Conservation (phyloP, 495 filamentous ascomycete species). For the Sordaria brevicollis region DNA sequence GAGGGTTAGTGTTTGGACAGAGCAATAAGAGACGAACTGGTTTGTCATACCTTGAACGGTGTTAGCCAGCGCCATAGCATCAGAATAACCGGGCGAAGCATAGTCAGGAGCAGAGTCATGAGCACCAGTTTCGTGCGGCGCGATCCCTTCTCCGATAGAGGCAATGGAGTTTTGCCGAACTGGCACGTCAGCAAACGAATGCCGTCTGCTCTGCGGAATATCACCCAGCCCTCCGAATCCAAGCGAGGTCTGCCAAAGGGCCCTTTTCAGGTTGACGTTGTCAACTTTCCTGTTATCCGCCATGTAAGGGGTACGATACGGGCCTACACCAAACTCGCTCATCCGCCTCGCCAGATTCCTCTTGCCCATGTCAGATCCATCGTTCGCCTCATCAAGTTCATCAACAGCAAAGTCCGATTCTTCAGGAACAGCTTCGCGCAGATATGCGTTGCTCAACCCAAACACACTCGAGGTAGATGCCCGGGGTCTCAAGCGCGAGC, state of each 20-base stretch:
- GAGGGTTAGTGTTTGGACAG: constrained; percentile 13
- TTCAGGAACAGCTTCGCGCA: constrained; percentile 56
- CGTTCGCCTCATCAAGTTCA: constrained; percentile 55
- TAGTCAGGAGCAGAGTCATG: constrained; percentile 24
- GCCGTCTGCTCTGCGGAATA: constrained; percentile 75
- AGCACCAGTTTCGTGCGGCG: constrained; percentile 29
- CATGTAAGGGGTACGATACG: constrained; percentile 45
- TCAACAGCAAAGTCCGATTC: constrained; percentile 62
- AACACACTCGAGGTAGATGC: constrained; percentile 44
- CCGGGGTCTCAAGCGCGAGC: constrained; percentile 50
- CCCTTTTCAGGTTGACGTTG: constrained; percentile 54
- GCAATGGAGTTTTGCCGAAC: constrained; percentile 62
- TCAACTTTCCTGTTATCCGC: constrained; percentile 67
- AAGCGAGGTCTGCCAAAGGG: constrained; percentile 79
- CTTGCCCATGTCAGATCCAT: constrained; percentile 44
- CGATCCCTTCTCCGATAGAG: constrained; percentile 46
- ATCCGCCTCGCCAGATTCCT: constrained; percentile 43
- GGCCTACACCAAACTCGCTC: constrained; percentile 54
- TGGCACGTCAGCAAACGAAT: constrained; percentile 83
- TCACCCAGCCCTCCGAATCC: constrained; percentile 65
- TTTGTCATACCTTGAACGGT: neutral
- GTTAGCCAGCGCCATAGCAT: neutral
- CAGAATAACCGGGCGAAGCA: neutral
- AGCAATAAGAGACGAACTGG: neutral
- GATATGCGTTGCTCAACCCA: constrained; percentile 46